Conservation (phyloP, 75 land plant genomes). For the Ceratopteris richardii region DNA sequence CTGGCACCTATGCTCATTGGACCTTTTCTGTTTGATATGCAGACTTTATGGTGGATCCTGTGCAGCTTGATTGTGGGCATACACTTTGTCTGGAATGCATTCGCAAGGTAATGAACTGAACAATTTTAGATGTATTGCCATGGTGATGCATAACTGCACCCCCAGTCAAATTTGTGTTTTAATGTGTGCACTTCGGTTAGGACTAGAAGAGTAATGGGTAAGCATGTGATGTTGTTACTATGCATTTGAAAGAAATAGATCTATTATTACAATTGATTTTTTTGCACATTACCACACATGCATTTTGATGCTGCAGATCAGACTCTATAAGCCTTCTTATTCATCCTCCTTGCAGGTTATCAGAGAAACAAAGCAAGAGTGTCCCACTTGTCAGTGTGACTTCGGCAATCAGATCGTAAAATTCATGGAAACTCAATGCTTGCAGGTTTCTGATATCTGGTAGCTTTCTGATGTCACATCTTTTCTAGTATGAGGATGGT, state of each 20-base stretch:
- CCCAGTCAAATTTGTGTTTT: too few relatives aligned
- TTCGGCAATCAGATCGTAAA: slow-evolving; percentile 3
- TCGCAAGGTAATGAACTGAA: slow-evolving; percentile 11
- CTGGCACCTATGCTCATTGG: background rate
- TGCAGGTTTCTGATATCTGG: background rate
- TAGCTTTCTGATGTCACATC: background rate
- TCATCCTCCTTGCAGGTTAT: slow-evolving; percentile 5
- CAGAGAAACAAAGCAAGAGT: slow-evolving; percentile 10
- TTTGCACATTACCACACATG: too few relatives aligned
- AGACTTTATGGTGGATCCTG: slow-evolving; percentile 12
- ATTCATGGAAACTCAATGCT: background rate
- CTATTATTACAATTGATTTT: background rate
- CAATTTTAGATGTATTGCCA: too few relatives aligned
- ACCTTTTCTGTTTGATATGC: background rate
- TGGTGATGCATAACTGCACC: too few relatives aligned
- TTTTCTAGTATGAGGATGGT: background rate
- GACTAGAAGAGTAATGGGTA: too few relatives aligned
- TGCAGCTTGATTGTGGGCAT: slow-evolving; percentile 20
- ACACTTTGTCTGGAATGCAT: slow-evolving; percentile 24
- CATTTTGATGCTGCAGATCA: background rate
- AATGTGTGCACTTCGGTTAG: too few relatives aligned
- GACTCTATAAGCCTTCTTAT: background rate
- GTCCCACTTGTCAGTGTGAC: background rate
- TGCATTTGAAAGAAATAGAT: too few relatives aligned
- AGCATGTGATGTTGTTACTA: too few relatives aligned